phyloP scores from a whole-genome alignment of 768 basidiomycete genomes.

The Podaxis sp. region DNA sequence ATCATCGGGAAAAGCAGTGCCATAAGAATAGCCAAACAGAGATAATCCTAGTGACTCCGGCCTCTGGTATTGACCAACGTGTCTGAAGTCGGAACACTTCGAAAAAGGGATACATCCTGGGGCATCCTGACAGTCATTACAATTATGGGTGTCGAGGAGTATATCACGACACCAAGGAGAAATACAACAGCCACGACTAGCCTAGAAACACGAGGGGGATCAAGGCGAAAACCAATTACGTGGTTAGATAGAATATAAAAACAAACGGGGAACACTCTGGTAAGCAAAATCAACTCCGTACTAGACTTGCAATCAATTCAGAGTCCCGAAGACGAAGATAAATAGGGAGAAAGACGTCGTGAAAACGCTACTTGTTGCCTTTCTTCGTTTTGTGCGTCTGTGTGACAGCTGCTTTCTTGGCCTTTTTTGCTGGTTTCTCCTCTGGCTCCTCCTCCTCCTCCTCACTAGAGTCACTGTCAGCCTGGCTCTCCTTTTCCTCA shows the following conservation, averaged over 20 bases:
- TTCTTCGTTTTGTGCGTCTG: constrained; percentile 8
- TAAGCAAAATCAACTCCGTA: constrained; percentile 5
- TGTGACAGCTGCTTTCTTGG: constrained; percentile 1
- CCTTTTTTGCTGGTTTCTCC: constrained; percentile 12
- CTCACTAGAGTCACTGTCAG: constrained; percentile 23
- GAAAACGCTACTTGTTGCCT: constrained; percentile 3
- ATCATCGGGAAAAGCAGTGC: background rate
- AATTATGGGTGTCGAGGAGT: constrained; percentile 7
- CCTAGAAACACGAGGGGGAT: background rate
- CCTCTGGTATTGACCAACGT: background rate
- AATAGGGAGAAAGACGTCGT: background rate
- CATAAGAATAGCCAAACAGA: background rate
- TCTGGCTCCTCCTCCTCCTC: constrained; percentile 27
- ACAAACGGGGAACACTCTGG: constrained; percentile 12
- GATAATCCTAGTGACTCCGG: background rate
- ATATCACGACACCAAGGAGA: constrained; percentile 2
- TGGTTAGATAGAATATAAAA: constrained; percentile 20
- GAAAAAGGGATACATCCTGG: background rate
- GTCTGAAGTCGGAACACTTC: background rate
- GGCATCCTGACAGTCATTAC: constrained; percentile 5
- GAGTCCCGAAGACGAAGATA: constrained; percentile 1
- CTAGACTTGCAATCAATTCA: constrained; percentile 1
- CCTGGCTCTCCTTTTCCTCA: constrained; percentile 18
- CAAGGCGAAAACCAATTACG: constrained; percentile 1
- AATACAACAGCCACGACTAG: constrained; percentile 7